Evolutionary conservation across 148 eudicot genomes (phyloP), one percentile per base, ranked within the genome.

Genomic region (Chenopodium suecicum): DNA sequence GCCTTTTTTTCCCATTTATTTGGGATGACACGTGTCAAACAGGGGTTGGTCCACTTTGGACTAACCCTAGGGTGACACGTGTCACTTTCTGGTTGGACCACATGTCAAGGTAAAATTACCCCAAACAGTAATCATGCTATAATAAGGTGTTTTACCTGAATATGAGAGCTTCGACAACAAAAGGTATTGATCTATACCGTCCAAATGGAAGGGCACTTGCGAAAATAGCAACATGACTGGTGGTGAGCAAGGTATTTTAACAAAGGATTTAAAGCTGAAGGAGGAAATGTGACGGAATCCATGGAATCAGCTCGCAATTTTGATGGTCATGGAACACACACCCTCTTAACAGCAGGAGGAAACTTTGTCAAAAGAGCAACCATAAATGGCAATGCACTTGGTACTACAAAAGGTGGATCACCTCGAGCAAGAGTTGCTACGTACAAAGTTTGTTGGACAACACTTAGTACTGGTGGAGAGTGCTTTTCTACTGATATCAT

Each of bases 141-240:
- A 2, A 48, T 52, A 16, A 92, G 97, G 97, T 83, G 92, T 89
- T 20, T 92, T 91, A 92, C 94, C 97, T 22, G 94, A 89, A 80
- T 89, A 94, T 27, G 32, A 84, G 78, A 92, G 94, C 85, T 92
- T 92, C 63, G 78, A 81, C 47, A 91, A 88, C 64, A 32, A 78
- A 1, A 89, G 87, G 10, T 81, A 77, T 10, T 90, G 90, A 12
- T 88, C 92, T 2, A 83, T 92, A 88, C 97, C 97, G 11, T 80
- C 90, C 9, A 91, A 81, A 80, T 93, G 94, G 94, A 92, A 87
- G 81, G 94, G 94, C 32, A 68, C 67, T 13, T 91, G 94, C 73
- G 84, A 89, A 32, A 14, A 58, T 19, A 58, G 63, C 63, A 58
- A 58, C 22, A 3, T 14, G 4, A 70, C 75, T 7, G 81, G 54